A percentile compares a stretch with the other conserved stretches of the same genome.
These are phyloP conservation scores for Saccharomycopsis olivae DNA, from an alignment of 805 yeast species.

Conservation along the genomic window DNA sequence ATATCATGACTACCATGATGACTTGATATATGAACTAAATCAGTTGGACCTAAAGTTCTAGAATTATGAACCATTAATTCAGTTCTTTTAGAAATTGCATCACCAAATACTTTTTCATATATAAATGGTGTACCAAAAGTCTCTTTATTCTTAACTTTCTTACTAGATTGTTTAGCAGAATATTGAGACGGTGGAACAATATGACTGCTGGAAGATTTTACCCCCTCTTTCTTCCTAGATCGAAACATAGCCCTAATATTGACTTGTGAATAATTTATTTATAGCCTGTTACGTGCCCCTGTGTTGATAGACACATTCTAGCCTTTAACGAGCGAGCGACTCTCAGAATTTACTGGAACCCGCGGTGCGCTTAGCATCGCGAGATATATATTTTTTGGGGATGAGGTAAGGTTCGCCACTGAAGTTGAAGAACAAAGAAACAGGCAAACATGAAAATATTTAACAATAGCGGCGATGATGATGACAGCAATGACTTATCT, in stretches of 20 bases:
- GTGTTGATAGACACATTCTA: too few species aligned
- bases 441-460: not conserved
- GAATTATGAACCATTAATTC: slow-evolving; percentile 11
- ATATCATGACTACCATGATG: slow-evolving; percentile 20
- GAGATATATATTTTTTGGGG: too few species aligned
- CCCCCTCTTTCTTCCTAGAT: slow-evolving; percentile 14
- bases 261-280: too few species aligned
- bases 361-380: too few species aligned
- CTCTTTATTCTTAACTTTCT: not conserved
- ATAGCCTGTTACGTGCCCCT: too few species aligned
- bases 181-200: slow-evolving; percentile 5
- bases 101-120: slow-evolving; percentile 12
- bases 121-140: slow-evolving; percentile 11
- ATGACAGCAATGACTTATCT: slow-evolving; percentile 5
- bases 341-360: too few species aligned
- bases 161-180: slow-evolving; percentile 1
- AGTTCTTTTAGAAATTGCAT: slow-evolving; percentile 11
- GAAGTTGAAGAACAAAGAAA: too few species aligned
- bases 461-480: not conserved
- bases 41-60: slow-evolving; percentile 50
- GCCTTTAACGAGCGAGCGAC: too few species aligned
- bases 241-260: too few species aligned
- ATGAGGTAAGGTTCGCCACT: too few species aligned
- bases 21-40: slow-evolving; percentile 44
- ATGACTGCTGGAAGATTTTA: slow-evolving; percentile 14